These are phyloP conservation scores for Nematocida ironsii DNA, from an alignment of 371 early-diverging fungal genomes.

Conservation along the genomic window DNA sequence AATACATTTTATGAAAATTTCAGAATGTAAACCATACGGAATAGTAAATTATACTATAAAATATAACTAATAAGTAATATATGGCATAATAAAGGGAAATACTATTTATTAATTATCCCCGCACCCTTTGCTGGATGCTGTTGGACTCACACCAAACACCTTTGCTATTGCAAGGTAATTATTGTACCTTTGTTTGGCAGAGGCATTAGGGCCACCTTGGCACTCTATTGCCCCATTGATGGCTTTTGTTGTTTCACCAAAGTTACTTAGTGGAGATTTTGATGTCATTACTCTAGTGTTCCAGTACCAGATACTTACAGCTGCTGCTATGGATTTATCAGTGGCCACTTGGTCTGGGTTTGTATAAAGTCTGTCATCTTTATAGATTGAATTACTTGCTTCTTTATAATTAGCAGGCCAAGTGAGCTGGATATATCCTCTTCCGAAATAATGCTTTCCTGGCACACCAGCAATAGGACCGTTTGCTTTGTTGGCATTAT, in stretches of 20 bases:
- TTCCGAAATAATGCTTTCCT: constrained; percentile 69
- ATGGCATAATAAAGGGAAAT: constrained; percentile 39
- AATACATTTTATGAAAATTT: too few relatives aligned
- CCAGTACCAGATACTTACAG: constrained; percentile 70
- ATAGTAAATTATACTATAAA: too few relatives aligned
- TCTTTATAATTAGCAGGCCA: constrained; percentile 70
- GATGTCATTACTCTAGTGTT: constrained; percentile 63
- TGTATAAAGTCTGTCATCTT: constrained; percentile 64
- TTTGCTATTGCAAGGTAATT: constrained; percentile 67
- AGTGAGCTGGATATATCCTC: constrained; percentile 70
- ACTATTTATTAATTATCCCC: constrained; percentile 62
- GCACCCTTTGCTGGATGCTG: constrained; percentile 67
- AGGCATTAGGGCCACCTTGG: constrained; percentile 55
- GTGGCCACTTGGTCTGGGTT: constrained; percentile 68
- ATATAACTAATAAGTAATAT: too few relatives aligned
- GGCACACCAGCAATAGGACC: constrained; percentile 61
- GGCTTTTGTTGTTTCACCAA: constrained; percentile 70
- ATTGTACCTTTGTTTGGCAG: constrained; percentile 65
- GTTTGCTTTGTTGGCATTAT: constrained; percentile 62
- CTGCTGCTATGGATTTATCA: constrained; percentile 67
- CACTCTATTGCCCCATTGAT: constrained; percentile 71
- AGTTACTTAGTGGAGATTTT: constrained; percentile 62
- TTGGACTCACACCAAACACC: constrained; percentile 61
- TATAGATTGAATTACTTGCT: constrained; percentile 65
- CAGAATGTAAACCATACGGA: too few relatives aligned